phyloP scores from a whole-genome alignment of 768 basidiomycete genomes.

The Sporobolomyces pararoseus region DNA sequence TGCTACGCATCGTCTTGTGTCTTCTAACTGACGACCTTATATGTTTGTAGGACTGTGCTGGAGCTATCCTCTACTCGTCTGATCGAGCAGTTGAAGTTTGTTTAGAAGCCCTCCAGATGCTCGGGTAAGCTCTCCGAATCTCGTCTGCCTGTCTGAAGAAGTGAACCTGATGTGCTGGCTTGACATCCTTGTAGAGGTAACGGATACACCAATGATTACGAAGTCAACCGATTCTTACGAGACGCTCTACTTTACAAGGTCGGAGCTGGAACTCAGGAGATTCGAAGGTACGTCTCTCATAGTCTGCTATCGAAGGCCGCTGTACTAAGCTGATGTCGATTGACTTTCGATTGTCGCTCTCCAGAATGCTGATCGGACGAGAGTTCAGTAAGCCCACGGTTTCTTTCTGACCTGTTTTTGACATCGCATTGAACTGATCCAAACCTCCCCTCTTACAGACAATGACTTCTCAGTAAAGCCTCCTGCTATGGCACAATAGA shows the following conservation, averaged over 20 bases:
- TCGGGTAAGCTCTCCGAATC: conserved; percentile 38
- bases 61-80: conserved; percentile 87
- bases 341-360: background rate
- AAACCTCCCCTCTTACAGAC: background rate
- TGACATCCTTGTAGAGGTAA: conserved; percentile 60
- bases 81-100: conserved; percentile 89
- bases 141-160: background rate
- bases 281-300: conserved; percentile 14
- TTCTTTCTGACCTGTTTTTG: background rate
- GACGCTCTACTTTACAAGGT: conserved; percentile 87
- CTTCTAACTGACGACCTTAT: background rate
- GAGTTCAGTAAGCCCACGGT: conserved; percentile 67
- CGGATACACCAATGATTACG: conserved; percentile 84
- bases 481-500: background rate
- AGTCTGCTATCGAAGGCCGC: background rate
- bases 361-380: conserved; percentile 62
- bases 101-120: conserved; percentile 48
- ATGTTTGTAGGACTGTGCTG: conserved; percentile 75
- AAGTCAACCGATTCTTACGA: conserved; percentile 77
- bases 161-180: background rate
- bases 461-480: background rate
- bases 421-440: background rate
- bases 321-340: background rate
- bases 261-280: conserved; percentile 81
- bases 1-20: background rate